Conservation (phyloP, 2,329 filamentous ascomycete genomes). For the Fusarium scirpi region DNA sequence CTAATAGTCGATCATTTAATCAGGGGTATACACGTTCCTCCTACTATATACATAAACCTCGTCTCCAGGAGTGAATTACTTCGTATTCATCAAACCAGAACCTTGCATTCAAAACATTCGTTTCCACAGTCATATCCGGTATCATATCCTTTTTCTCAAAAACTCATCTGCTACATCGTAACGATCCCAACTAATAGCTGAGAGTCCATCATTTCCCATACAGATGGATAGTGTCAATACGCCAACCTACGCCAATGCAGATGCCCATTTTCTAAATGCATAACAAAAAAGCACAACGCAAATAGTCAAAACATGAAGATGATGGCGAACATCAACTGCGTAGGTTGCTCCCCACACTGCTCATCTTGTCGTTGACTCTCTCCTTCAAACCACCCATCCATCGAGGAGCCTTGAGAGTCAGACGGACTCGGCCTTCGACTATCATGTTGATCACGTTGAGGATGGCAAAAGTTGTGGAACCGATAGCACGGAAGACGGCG, state of each 20-base stretch:
- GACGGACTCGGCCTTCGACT: slow-evolving; percentile 82
- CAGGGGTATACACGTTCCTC: slow-evolving; percentile 33
- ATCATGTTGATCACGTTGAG: slow-evolving; percentile 86
- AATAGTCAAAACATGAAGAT: not conserved
- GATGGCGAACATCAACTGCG: slow-evolving; percentile 47
- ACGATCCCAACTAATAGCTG: slow-evolving; percentile 13
- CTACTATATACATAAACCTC: slow-evolving; percentile 19
- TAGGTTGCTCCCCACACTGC: slow-evolving; percentile 61
- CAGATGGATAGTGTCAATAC: slow-evolving; percentile 25
- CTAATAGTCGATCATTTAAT: slow-evolving; percentile 7
- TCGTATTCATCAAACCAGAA: slow-evolving; percentile 22
- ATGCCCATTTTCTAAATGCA: slow-evolving; percentile 28
- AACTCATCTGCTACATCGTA: slow-evolving; percentile 31
- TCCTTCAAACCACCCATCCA: slow-evolving; percentile 61
- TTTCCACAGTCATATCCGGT: slow-evolving; percentile 22
- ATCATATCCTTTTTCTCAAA: slow-evolving; percentile 21
- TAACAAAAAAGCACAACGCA: slow-evolving; percentile 26
- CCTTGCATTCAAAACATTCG: slow-evolving; percentile 17
- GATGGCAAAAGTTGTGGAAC: slow-evolving; percentile 82
- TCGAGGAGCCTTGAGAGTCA: slow-evolving; percentile 67
- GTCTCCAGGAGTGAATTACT: slow-evolving; percentile 6
- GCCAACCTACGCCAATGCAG: slow-evolving; percentile 31
- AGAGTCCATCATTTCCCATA: slow-evolving; percentile 12
- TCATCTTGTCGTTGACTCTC: slow-evolving; percentile 62
- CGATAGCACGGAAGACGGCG: slow-evolving; percentile 88